phyloP scores from a whole-genome alignment of 495 filamentous ascomycete species.

The Aspergillus hancockii region DNA sequence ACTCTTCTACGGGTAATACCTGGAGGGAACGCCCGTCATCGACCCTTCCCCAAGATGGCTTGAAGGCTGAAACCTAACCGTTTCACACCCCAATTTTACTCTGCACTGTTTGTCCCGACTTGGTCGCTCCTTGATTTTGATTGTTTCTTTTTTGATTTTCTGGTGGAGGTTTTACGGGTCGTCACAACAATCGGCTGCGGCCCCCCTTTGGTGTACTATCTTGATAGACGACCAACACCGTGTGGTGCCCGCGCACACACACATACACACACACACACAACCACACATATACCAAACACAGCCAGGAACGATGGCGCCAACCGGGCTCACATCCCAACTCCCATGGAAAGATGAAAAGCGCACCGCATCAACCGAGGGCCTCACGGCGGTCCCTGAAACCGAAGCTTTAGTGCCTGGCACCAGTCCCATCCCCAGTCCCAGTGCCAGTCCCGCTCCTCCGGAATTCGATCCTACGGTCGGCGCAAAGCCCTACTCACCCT shows the following conservation, averaged over 20 bases:
- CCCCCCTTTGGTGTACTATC: too few relatives aligned
- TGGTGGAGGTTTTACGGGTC: too few relatives aligned
- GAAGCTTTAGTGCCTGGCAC: conserved; percentile 1
- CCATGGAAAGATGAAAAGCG: conserved; percentile 3
- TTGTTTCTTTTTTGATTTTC: background rate
- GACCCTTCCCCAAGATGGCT: background rate
- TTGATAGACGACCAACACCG: too few relatives aligned
- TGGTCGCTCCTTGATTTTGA: background rate
- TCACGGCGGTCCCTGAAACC: background rate
- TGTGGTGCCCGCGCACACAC: too few relatives aligned
- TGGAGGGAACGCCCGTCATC: background rate
- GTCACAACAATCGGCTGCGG: too few relatives aligned
- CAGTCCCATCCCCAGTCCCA: too few relatives aligned
- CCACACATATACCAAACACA: background rate
- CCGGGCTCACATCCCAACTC: background rate
- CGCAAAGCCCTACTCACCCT: conserved; percentile 58
- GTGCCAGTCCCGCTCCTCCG: background rate
- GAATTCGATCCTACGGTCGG: conserved; percentile 46
- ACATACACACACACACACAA: background rate
- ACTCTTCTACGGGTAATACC: background rate
- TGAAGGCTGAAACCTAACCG: background rate
- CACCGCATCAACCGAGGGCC: background rate
- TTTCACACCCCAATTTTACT: background rate
- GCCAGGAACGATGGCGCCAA: background rate
- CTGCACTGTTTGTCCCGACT: background rate